Evolutionary conservation across 169 alveolate species (phyloP).

Genomic region (Plasmodium adleri): DNA sequence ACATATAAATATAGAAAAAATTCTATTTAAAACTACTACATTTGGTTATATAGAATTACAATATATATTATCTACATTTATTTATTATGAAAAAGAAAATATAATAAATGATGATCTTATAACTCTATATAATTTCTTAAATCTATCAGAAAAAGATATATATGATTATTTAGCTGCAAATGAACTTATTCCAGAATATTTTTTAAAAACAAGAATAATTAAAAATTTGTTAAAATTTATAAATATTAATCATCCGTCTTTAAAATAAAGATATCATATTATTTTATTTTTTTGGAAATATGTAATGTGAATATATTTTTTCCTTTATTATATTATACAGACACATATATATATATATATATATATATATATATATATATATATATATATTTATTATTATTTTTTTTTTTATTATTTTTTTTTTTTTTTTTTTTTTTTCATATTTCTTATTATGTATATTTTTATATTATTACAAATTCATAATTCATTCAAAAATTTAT

Average conservation of each 20-base stretch:
- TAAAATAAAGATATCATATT: not conserved
- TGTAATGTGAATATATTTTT: not conserved
- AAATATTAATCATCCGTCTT: conserved; percentile 69
- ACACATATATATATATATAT: not conserved
- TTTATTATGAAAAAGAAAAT: conserved; percentile 41
- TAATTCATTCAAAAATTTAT: too few species aligned
- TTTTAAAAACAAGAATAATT: conserved; percentile 25
- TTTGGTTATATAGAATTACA: conserved; percentile 70
- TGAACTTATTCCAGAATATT: conserved; percentile 47
- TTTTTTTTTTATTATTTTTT: too few species aligned
- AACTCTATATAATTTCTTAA: conserved; percentile 35
- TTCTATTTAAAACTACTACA: conserved; percentile 43
- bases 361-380: not conserved
- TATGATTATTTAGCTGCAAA: conserved; percentile 41
- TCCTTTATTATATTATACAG: not conserved
- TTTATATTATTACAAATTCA: too few species aligned
- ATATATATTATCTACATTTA: conserved; percentile 48
- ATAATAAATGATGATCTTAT: conserved; percentile 27
- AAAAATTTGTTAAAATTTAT: conserved; percentile 41
- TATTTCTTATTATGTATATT: too few species aligned
- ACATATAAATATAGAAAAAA: conserved; percentile 32
- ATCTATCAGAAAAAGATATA: conserved; percentile 70
- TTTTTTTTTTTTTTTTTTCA: too few species aligned
- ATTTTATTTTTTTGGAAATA: too few species aligned
- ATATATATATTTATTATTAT: too few species aligned